phyloP scores from a whole-genome alignment of 352 stramenopile genomes.

The Phytophthora foliorum region DNA sequence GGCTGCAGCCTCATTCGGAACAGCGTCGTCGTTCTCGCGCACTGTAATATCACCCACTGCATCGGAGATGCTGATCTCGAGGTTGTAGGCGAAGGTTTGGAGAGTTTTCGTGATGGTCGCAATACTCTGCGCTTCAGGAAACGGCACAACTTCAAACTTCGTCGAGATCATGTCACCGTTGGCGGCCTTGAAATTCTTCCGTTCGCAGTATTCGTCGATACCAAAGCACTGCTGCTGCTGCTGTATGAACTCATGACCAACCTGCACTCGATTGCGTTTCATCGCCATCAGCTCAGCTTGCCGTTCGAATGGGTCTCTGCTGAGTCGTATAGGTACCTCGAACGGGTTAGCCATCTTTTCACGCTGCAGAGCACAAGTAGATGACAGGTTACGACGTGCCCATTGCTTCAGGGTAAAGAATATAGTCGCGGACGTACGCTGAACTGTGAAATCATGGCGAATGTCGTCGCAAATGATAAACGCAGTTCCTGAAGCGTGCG shows the following conservation, averaged over 20 bases:
- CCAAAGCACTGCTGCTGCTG: slow-evolving; percentile 27
- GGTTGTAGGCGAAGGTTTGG: slow-evolving; percentile 42
- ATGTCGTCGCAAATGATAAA: slow-evolving; percentile 21
- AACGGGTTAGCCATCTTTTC: neutral
- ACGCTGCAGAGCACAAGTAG: neutral
- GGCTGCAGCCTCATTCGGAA: slow-evolving; percentile 16
- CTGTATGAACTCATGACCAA: slow-evolving; percentile 27
- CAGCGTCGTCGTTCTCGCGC: slow-evolving; percentile 50
- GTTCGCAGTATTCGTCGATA: slow-evolving; percentile 32
- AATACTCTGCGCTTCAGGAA: slow-evolving; percentile 27
- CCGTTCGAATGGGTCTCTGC: slow-evolving; percentile 8
- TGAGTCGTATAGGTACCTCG: slow-evolving; percentile 2
- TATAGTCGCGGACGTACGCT: slow-evolving; percentile 18
- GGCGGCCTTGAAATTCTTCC: slow-evolving; percentile 42
- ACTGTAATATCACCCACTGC: slow-evolving; percentile 45
- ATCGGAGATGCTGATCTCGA: slow-evolving; percentile 55
- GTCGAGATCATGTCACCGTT: slow-evolving; percentile 34
- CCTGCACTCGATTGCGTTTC: slow-evolving; percentile 25
- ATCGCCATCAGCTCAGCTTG: slow-evolving; percentile 17
- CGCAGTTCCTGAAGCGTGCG: slow-evolving; percentile 15
- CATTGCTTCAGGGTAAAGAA: neutral
- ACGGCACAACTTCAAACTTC: slow-evolving; percentile 53
- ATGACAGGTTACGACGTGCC: neutral
- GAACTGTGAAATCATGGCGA: slow-evolving; percentile 27
- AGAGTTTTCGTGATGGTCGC: slow-evolving; percentile 43